These are phyloP conservation scores for Tolypocladium paradoxum DNA, from an alignment of 2,329 filamentous ascomycete genomes.

Conservation along the genomic window DNA sequence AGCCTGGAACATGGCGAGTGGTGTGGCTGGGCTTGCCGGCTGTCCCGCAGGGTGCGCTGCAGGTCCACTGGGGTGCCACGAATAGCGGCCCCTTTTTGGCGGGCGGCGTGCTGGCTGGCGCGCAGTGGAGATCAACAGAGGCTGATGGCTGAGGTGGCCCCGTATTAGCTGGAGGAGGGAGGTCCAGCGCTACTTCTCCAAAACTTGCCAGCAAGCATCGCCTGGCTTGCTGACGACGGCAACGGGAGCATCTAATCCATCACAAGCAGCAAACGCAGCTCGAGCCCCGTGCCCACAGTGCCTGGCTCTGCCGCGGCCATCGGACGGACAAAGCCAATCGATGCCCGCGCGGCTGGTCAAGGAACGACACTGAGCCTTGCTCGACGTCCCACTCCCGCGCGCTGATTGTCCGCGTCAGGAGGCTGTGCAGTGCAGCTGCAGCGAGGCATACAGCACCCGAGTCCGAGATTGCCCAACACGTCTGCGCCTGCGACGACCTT, in stretches of 20 bases:
- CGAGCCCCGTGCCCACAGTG: neutral
- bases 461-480: neutral
- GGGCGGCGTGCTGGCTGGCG: neutral
- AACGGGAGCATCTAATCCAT: neutral
- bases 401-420: conserved; percentile 3
- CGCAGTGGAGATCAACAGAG: neutral
- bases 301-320: neutral
- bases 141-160: neutral
- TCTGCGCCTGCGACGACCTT: neutral
- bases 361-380: neutral
- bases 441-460: neutral
- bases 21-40: conserved; percentile 1
- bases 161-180: neutral
- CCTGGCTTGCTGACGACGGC: neutral
- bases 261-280: neutral
- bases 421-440: conserved; percentile 6
- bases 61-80: neutral
- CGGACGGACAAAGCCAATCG: neutral
- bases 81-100: neutral
- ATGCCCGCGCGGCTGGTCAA: neutral
- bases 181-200: neutral
- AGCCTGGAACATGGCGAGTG: conserved; percentile 1
- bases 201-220: neutral
- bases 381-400: neutral
- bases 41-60: neutral